Base-by-base conservation (phyloP, 2,329 filamentous ascomycete species). In the Aspergillus thermomutatus region DNA sequence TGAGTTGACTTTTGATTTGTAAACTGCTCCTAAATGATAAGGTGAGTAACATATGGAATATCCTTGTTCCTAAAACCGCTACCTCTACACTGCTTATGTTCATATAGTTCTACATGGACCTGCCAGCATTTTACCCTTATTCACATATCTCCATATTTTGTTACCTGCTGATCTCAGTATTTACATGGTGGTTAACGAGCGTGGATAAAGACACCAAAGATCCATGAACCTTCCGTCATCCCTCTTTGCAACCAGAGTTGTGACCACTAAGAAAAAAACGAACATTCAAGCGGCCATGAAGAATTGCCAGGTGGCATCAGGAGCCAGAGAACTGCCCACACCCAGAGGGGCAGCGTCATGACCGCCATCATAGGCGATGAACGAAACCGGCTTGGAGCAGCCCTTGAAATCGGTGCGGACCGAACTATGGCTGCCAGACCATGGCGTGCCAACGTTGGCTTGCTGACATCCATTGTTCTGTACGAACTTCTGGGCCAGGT, bases 401-500 rank as follows among this genome's bases (percentile, higher is more conserved):
- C 56, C 49, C 40, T 56, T n/a, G 41, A 56, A 61, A 23, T 61
- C 56, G 11, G 59, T 57, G 49, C 51, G 56, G 25, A 50, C 49
- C 1, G 51, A 59, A 19, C 40, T 9, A 11, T 47, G 43, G 31
- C 56, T 61, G 11, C 59, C 59, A 31, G 52, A 3, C 2, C 10
- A 17, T 9, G 59, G 53, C 28, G 27, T 53, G 37, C 49, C 54
- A 37, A 59, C n/a, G 34, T 53, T 31, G 25, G 49, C 14, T 50
- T 51, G 51, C 46, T 61, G 53, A 62, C 76, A 78, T 5, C 71
- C 70, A 55, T 78, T 77, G 60, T 73, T 69, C 14, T 54, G 53
- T 6, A 77, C 66, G 60, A 73, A 78, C 53, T 66, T 69, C 60
- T 77, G 74, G 10, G 75, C 72, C 46, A 78, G 64, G 60, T 62